Conservation (phyloP, 169 alveolate genomes). For the Plasmodium yoelii region DNA sequence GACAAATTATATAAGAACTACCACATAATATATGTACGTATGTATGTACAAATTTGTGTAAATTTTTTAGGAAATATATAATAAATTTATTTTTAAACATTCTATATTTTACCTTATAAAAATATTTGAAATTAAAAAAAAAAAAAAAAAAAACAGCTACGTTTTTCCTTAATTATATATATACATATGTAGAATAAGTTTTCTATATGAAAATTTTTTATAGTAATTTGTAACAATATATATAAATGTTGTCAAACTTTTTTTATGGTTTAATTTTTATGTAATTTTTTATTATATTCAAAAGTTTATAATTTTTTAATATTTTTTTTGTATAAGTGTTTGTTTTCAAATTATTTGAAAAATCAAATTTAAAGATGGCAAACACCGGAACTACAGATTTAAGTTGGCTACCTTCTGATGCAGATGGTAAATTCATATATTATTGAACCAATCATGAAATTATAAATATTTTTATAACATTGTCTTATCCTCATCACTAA, state of each 20-base stretch:
- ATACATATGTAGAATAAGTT: background rate
- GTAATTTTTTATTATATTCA: background rate
- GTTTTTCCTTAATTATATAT: background rate
- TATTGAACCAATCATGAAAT: background rate
- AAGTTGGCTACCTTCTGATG: constrained; percentile 87
- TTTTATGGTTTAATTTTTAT: background rate
- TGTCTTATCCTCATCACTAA: background rate
- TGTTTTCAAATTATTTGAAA: background rate
- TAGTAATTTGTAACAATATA: background rate
- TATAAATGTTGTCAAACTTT: background rate
- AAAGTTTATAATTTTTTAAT: constrained; percentile 5
- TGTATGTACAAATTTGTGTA: background rate
- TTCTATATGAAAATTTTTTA: background rate
- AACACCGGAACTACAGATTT: constrained; percentile 79
- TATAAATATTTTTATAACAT: too few relatives aligned
- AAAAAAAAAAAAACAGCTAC: background rate
- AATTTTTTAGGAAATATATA: background rate
- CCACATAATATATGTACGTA: background rate
- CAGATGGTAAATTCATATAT: constrained; percentile 79
- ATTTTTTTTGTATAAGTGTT: background rate
- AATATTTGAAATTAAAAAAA: constrained; percentile 1
- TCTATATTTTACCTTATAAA: background rate
- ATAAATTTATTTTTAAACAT: background rate
- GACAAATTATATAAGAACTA: too few relatives aligned
- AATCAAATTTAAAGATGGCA: constrained; percentile 38